These are phyloP conservation scores for Hordeum marinum DNA, from an alignment of 176 grass and related monocot species.

Conservation along the genomic window DNA sequence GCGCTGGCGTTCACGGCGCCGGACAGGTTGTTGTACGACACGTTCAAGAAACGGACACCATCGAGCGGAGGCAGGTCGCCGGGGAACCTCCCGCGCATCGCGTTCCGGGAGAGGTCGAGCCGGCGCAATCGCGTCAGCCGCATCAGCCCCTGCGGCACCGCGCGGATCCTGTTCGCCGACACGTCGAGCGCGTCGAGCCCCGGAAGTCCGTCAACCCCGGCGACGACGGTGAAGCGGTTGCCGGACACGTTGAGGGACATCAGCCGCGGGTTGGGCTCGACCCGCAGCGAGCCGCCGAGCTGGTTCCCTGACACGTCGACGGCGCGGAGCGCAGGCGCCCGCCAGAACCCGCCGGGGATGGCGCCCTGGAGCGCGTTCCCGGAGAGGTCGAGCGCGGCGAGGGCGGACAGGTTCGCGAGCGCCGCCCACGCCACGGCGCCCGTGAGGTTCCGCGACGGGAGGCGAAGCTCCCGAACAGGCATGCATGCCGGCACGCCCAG, in stretches of 20 bases:
- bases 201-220: constrained; percentile 29
- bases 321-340: constrained; percentile 39
- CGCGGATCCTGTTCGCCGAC: constrained; percentile 51
- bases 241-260: constrained; percentile 59
- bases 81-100: constrained; percentile 62
- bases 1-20: constrained; percentile 36
- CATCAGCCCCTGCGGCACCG: constrained; percentile 45
- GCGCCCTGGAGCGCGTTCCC: constrained; percentile 75
- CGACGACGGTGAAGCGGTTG: constrained; percentile 70
- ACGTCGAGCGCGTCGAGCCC: constrained; percentile 44
- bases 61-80: constrained; percentile 49
- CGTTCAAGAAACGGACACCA: constrained; percentile 39
- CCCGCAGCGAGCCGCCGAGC: constrained; percentile 65
- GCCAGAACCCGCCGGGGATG: constrained; percentile 66
- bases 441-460: constrained; percentile 59
- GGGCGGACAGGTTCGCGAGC: constrained; percentile 60
- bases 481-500: not conserved
- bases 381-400: constrained; percentile 61
- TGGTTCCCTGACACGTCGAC: constrained; percentile 71
- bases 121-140: constrained; percentile 21
- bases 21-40: constrained; percentile 68
- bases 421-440: constrained; percentile 71
- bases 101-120: constrained; percentile 67
- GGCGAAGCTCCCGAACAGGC: constrained; percentile 23
- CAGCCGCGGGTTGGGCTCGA: constrained; percentile 19